Percentiles rank a stretch among this genome's conserved stretches.
phyloP scores from a whole-genome alignment of 164 flowering plant species.

The Kingdonia uniflora region DNA sequence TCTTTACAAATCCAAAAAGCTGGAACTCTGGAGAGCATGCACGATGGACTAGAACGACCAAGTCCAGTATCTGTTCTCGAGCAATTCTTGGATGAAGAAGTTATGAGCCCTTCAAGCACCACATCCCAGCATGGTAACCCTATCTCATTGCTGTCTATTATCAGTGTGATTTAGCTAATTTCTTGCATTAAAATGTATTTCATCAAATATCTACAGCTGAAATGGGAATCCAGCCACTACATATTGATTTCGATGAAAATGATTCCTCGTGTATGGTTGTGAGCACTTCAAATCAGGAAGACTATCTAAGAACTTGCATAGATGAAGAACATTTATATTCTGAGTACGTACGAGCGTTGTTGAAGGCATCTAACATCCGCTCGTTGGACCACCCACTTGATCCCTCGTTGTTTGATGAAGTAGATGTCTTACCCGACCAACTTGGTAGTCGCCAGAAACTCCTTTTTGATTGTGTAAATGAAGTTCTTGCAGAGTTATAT shows the following conservation, averaged over 20 bases:
- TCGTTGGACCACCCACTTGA: constrained; percentile 46
- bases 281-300: constrained; percentile 12
- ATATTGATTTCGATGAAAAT: constrained; percentile 52
- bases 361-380: constrained; percentile 43
- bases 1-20: constrained; percentile 16
- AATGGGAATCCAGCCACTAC: constrained; percentile 38
- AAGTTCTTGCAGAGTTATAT: constrained; percentile 55
- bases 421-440: constrained; percentile 35
- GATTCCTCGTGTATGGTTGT: constrained; percentile 14
- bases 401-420: constrained; percentile 42
- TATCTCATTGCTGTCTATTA: background rate
- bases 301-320: constrained; percentile 14
- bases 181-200: background rate
- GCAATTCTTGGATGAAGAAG: constrained; percentile 52
- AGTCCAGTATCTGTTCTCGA: constrained; percentile 94
- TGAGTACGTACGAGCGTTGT: constrained; percentile 50
- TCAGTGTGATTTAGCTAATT: background rate
- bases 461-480: constrained; percentile 67
- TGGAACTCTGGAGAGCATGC: constrained; percentile 26
- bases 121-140: constrained; percentile 32
- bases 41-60: constrained; percentile 36
- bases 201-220: constrained; percentile 28
- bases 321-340: constrained; percentile 34
- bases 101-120: constrained; percentile 41
- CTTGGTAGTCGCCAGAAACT: constrained; percentile 41